phyloP scores from a whole-genome alignment of 2,329 filamentous ascomycete species.

The Samsoniella hepiali region DNA sequence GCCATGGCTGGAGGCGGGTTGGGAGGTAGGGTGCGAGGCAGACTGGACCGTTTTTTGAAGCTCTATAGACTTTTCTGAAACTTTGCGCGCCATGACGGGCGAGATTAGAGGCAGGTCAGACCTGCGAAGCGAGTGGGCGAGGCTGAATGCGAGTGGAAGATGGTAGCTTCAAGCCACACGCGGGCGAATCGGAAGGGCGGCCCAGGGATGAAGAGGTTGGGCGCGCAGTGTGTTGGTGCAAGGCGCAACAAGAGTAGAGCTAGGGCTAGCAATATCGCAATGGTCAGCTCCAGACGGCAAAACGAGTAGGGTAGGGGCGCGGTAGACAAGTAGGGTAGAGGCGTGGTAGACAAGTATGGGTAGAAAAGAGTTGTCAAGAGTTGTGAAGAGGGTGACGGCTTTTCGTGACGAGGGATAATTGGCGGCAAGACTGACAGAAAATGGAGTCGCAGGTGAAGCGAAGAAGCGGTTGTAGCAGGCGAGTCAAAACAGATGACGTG shows the following conservation, averaged over 20 bases:
- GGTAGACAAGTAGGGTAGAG: background rate
- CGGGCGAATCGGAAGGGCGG: background rate
- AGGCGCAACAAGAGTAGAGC: background rate
- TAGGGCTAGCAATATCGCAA: background rate
- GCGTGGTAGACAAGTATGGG: background rate
- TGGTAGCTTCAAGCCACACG: background rate
- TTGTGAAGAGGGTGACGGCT: background rate
- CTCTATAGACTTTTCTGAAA: background rate
- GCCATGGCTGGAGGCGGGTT: constrained; percentile 35
- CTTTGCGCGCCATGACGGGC: constrained; percentile 21
- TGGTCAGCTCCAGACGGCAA: background rate
- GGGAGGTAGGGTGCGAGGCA: constrained; percentile 23
- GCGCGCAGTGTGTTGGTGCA: background rate
- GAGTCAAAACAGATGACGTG: constrained; percentile 11
- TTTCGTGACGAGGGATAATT: background rate
- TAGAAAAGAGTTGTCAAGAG: too few species aligned
- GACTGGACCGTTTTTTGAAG: constrained; percentile 17
- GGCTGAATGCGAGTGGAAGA: background rate
- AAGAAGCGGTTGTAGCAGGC: constrained; percentile 2
- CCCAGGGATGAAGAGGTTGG: background rate
- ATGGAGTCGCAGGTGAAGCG: constrained; percentile 10
- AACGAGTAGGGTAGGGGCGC: background rate
- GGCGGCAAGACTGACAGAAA: background rate
- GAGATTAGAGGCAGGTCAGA: constrained; percentile 2
- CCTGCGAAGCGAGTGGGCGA: constrained; percentile 3